These are phyloP conservation scores for Aspergillus bertholletiae DNA, from an alignment of 495 filamentous ascomycete species.

Conservation along the genomic window DNA sequence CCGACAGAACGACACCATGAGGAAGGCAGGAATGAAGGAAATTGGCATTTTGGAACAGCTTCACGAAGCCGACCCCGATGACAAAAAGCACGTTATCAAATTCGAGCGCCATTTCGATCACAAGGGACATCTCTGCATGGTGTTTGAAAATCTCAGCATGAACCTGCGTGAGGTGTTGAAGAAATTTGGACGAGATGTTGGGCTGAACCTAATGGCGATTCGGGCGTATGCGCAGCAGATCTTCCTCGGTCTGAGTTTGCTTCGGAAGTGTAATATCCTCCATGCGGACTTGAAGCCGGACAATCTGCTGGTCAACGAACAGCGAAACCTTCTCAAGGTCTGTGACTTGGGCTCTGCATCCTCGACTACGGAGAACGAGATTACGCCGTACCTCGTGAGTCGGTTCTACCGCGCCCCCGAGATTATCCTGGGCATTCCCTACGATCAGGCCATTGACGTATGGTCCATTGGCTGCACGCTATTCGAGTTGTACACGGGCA, in stretches of 20 bases:
- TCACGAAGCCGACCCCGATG: conserved; percentile 75
- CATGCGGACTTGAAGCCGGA: conserved; percentile 97
- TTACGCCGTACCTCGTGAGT: conserved; percentile 90
- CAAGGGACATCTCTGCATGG: conserved; percentile 92
- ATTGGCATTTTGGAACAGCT: conserved; percentile 86
- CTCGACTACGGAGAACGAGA: conserved; percentile 83
- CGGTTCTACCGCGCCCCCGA: conserved; percentile 97
- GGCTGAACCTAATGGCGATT: conserved; percentile 82
- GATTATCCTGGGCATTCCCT: conserved; percentile 92
- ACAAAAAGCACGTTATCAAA: conserved; percentile 89
- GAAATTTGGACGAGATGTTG: conserved; percentile 91
- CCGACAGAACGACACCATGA: conserved; percentile 88
- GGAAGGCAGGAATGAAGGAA: conserved; percentile 90
- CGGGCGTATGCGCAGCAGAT: conserved; percentile 90
- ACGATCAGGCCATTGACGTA: conserved; percentile 91
- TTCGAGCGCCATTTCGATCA: conserved; percentile 87
- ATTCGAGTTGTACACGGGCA: conserved; percentile 95
- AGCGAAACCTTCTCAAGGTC: conserved; percentile 81
- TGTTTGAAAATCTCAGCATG: conserved; percentile 90
- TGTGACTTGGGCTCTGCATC: conserved; percentile 95
- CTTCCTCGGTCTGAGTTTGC: conserved; percentile 78
- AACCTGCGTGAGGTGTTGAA: conserved; percentile 95
- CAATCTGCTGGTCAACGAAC: conserved; percentile 90
- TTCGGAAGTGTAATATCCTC: conserved; percentile 87
- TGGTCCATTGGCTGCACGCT: conserved; percentile 98